Percentiles rank a stretch among this genome's conserved stretches.
phyloP scores from a whole-genome alignment of 2,329 filamentous ascomycete genomes.

The Penicillium sp. region DNA sequence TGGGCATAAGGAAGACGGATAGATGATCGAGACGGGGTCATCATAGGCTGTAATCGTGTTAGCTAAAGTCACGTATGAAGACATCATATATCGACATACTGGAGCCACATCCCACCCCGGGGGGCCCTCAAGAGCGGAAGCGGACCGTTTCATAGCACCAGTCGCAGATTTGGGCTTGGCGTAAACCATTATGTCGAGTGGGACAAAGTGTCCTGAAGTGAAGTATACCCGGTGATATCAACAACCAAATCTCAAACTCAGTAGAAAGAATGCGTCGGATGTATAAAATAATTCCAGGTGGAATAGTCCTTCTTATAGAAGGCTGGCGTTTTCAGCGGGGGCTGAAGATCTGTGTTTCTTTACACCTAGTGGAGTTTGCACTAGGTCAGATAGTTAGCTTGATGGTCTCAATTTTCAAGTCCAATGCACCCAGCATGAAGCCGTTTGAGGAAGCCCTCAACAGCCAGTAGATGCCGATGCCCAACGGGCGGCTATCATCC shows the following conservation, averaged over 20 bases:
- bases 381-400: constrained; percentile 8
- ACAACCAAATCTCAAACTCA: background rate
- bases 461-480: background rate
- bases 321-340: background rate
- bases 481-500: constrained; percentile 9
- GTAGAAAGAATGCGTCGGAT: background rate
- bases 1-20: constrained; percentile 33
- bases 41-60: constrained; percentile 27
- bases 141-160: constrained; percentile 32
- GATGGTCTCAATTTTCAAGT: background rate
- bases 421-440: background rate
- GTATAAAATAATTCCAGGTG: background rate
- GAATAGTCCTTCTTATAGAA: constrained; percentile 15
- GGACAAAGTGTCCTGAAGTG: background rate
- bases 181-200: constrained; percentile 29
- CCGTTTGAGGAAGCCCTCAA: background rate
- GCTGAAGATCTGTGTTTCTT: background rate
- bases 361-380: background rate
- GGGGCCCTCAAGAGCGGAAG: constrained; percentile 29
- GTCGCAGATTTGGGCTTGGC: constrained; percentile 23
- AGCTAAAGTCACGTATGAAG: background rate
- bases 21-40: constrained; percentile 23
- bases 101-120: constrained; percentile 32
- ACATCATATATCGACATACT: constrained; percentile 20
- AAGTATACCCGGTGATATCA: background rate